Base-by-base conservation (phyloP, 352 stramenopile genomes). In the Peronospora farinosa region DNA sequence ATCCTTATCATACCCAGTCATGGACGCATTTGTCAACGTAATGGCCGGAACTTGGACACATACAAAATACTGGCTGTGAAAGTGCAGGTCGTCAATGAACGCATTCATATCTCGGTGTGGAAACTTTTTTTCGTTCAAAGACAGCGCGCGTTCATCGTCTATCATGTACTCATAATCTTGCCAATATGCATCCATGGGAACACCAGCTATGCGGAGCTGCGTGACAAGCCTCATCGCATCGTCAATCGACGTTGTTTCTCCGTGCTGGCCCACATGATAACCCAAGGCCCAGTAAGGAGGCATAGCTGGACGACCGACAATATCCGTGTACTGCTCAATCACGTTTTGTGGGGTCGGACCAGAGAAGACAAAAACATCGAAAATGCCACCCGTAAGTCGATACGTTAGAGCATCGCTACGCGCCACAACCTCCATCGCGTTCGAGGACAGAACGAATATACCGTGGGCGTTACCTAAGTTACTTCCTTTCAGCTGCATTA, bases 281-380 rank as follows among this genome's bases (percentile, higher is more conserved):
- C 86, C 86, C 10, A 95, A 63, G 0, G 78, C 72, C 85, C 85
- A 96, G 45, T 92, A 87, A 36, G 86, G 83, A 9, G 84, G 81
- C 61, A 96, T 72, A 30, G 63, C 61, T 4, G 84, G 81, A 15
- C 76, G 75, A 7, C 86, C 86, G 2, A 95, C 74, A 33, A 95
- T 50, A 2, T 52, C 13, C 1, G 78, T 86, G 60, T 94, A 96
- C 60, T 95, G 73, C 13, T 60, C 41, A 6, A 88, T 57, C 2
- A 93, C 83, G 7, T 88, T 52, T 1, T 54, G 9, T 3, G 79
- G 66, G 0, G 61, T 74, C 5, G 83, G 70, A 0, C 86, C 86
- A 5, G 69, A 53, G 32, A 95, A 92, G 0, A 95, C 56, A 42
- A 84, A 86, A 2, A 95, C 62, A 45, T 96, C 86, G 5, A 95